phyloP scores from a whole-genome alignment of 148 eudicot species.

The Spergularia bocconei region DNA sequence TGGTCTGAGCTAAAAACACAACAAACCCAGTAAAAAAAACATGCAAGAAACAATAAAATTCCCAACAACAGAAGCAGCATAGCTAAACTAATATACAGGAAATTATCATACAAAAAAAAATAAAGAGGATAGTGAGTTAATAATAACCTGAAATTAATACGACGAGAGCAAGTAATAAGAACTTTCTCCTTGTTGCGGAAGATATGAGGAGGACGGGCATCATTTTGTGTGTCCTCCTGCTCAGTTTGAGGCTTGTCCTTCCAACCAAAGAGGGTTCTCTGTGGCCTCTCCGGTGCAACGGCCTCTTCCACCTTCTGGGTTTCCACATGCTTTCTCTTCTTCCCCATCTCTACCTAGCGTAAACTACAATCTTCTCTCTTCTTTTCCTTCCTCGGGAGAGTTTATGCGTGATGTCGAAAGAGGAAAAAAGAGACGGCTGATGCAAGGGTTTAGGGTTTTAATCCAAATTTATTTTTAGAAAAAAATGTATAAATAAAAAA shows the following conservation, averaged over 20 bases:
- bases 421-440: no score
- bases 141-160: slow-evolving; percentile 47
- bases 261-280: slow-evolving; percentile 73
- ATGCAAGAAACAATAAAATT: no score
- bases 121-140: not conserved
- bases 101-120: not conserved
- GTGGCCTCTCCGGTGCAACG: slow-evolving; percentile 55
- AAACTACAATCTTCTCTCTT: not conserved
- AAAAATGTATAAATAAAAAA: not conserved
- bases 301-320: slow-evolving; percentile 37
- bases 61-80: not conserved
- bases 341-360: slow-evolving; percentile 43
- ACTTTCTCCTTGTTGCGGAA: slow-evolving; percentile 68
- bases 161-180: slow-evolving; percentile 59
- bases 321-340: slow-evolving; percentile 80
- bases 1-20: no score
- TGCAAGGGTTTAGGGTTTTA: no score
- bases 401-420: no score
- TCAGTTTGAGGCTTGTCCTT: slow-evolving; percentile 23
- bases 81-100: not conserved
- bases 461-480: not conserved
- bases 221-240: slow-evolving; percentile 9
- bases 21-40: no score
- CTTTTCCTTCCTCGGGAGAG: not conserved
- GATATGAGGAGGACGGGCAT: not conserved